phyloP scores from a whole-genome alignment of 1,139 yeast species.

The Kodamaea fungicola region DNA sequence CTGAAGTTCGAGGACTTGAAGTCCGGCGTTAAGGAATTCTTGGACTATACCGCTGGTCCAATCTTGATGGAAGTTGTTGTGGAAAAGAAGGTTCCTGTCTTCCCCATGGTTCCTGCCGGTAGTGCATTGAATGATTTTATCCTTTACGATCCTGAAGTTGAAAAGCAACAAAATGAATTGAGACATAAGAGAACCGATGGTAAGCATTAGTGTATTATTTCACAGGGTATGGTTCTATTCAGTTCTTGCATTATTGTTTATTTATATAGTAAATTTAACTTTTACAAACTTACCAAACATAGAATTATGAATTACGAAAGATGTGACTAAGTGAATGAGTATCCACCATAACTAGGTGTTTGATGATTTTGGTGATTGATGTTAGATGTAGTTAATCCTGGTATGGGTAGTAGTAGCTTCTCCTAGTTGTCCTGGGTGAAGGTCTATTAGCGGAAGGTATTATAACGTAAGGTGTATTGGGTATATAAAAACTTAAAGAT shows the following conservation, averaged over 20 bases:
- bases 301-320: too few species aligned
- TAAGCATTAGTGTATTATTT: slow-evolving; percentile 22
- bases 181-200: slow-evolving; percentile 61
- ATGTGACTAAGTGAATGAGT: too few species aligned
- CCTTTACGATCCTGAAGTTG: slow-evolving; percentile 76
- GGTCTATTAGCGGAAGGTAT: too few species aligned
- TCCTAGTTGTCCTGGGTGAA: too few species aligned
- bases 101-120: slow-evolving; percentile 98
- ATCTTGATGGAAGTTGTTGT: slow-evolving; percentile 86
- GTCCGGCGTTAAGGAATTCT: slow-evolving; percentile 58
- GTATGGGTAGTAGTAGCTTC: too few species aligned
- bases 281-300: too few species aligned
- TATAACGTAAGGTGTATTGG: too few species aligned
- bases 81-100: slow-evolving; percentile 94
- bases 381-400: too few species aligned
- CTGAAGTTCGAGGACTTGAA: slow-evolving; percentile 59
- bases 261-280: not conserved
- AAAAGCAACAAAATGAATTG: slow-evolving; percentile 65
- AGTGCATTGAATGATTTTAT: slow-evolving; percentile 92
- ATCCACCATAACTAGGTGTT: too few species aligned
- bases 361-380: too few species aligned
- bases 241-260: slow-evolving; percentile 1
- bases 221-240: not conserved
- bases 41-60: slow-evolving; percentile 73
- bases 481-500: too few species aligned